A percentile compares a stretch with the other conserved stretches of the same genome.
These are phyloP conservation scores for Colletotrichum camelliae DNA, from an alignment of 2,329 filamentous ascomycete genomes.

Conservation along the genomic window DNA sequence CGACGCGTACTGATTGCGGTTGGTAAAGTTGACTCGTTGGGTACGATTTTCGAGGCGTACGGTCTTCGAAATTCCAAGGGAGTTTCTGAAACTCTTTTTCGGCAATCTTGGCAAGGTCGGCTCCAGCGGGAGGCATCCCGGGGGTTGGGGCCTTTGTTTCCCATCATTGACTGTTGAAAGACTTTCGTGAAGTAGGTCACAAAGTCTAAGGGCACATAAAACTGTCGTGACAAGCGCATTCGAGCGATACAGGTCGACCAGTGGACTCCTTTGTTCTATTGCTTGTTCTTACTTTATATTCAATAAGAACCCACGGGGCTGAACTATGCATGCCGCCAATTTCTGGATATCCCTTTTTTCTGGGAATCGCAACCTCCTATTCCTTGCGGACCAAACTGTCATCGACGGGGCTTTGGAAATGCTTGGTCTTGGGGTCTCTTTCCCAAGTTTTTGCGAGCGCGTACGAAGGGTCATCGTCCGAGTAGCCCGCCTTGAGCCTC, in stretches of 20 bases:
- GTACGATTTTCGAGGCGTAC: neutral
- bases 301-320: neutral
- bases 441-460: slow-evolving; percentile 84
- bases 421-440: slow-evolving; percentile 51
- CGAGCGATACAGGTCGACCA: neutral
- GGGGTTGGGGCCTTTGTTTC: neutral
- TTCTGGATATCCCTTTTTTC: too few species aligned
- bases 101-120: neutral
- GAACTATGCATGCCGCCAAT: neutral
- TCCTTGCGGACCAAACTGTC: slow-evolving; percentile 48
- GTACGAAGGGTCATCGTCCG: slow-evolving; percentile 80
- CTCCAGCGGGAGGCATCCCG: neutral
- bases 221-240: neutral
- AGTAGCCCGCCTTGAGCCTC: slow-evolving; percentile 71
- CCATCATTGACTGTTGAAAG: neutral
- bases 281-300: neutral
- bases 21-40: neutral
- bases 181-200: neutral
- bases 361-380: neutral
- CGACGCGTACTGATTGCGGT: slow-evolving; percentile 25
- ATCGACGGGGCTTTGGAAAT: slow-evolving; percentile 60
- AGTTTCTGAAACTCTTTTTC: neutral
- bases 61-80: neutral
- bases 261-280: neutral
- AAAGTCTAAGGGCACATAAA: neutral